A percentile compares a stretch with the other conserved stretches of the same genome.
Conservation (phyloP, 2,329 filamentous ascomycete species). For the Exophiala viscosa region DNA sequence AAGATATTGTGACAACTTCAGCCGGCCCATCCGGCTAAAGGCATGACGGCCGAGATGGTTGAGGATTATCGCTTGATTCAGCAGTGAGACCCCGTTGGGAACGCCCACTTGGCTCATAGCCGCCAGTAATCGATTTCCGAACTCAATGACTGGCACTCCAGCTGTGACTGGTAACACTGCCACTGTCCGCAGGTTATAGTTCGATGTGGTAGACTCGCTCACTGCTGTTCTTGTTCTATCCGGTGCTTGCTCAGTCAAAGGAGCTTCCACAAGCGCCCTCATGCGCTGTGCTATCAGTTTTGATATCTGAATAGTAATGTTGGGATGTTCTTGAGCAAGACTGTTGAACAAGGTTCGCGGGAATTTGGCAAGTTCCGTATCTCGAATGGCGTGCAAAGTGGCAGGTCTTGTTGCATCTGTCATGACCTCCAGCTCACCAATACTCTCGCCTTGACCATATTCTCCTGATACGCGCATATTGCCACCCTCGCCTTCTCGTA, state of each 20-base stretch:
- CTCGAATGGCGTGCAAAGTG: constrained; percentile 90
- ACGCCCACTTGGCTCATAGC: constrained; percentile 86
- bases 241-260: constrained; percentile 62
- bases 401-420: constrained; percentile 89
- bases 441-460: constrained; percentile 94
- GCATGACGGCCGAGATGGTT: constrained; percentile 94
- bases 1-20: constrained; percentile 92
- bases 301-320: constrained; percentile 97
- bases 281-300: constrained; percentile 97
- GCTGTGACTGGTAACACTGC: constrained; percentile 85
- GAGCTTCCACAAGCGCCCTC: constrained; percentile 81
- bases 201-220: constrained; percentile 59
- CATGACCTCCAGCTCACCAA: constrained; percentile 93
- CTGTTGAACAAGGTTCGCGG: constrained; percentile 96
- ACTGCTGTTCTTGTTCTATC: constrained; percentile 53
- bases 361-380: constrained; percentile 94
- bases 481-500: constrained; percentile 76
- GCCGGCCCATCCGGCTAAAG: constrained; percentile 94
- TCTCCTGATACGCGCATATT: constrained; percentile 84
- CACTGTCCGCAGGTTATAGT: constrained; percentile 86
- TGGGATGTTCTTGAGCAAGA: constrained; percentile 91
- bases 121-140: constrained; percentile 81
- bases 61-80: constrained; percentile 90
- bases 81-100: constrained; percentile 80
- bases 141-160: constrained; percentile 91